Percentiles rank a stretch among this genome's conserved stretches.
These are phyloP conservation scores for Phlebiopsis flavidoalba DNA, from an alignment of 768 basidiomycete species.

Conservation along the genomic window DNA sequence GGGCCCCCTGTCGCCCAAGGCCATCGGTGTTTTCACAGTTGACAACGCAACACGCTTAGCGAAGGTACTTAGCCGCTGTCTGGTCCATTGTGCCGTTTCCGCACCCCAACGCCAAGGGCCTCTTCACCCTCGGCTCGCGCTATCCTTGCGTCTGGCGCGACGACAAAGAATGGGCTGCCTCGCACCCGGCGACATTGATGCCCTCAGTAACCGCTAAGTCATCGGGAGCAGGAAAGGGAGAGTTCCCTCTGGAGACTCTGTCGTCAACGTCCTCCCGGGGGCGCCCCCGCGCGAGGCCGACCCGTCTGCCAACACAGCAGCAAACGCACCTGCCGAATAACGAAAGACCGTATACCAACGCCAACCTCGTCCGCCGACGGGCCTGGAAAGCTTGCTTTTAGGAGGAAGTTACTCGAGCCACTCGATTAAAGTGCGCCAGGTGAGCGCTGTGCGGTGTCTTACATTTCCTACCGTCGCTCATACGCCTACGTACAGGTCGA, in stretches of 20 bases:
- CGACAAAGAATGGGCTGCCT: slow-evolving; percentile 76
- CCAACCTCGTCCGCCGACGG: slow-evolving; percentile 33
- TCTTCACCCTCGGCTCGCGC: slow-evolving; percentile 67
- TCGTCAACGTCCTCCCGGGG: slow-evolving; percentile 73
- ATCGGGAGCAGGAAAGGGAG: slow-evolving; percentile 56
- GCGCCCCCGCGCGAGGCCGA: slow-evolving; percentile 38
- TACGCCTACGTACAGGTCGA: slow-evolving; percentile 57
- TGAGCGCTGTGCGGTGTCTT: slow-evolving; percentile 25
- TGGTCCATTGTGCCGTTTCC: slow-evolving; percentile 93
- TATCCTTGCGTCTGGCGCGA: slow-evolving; percentile 40
- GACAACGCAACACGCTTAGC: slow-evolving; percentile 82
- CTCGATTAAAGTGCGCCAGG: slow-evolving; percentile 90
- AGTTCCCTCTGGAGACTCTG: slow-evolving; percentile 73
- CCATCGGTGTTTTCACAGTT: slow-evolving; percentile 64
- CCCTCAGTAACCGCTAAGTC: slow-evolving; percentile 55
- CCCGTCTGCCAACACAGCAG: slow-evolving; percentile 30
- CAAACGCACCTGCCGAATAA: slow-evolving; percentile 29
- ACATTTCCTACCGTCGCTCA: not conserved
- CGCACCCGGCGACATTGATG: slow-evolving; percentile 58
- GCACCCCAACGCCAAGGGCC: slow-evolving; percentile 94
- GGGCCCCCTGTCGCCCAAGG: slow-evolving; percentile 59
- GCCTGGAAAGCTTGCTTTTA: slow-evolving; percentile 69
- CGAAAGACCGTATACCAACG: slow-evolving; percentile 42
- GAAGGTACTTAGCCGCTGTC: too few relatives aligned
- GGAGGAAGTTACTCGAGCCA: slow-evolving; percentile 96